A percentile compares a stretch with the other conserved stretches of the same genome.
Evolutionary conservation across 2,329 filamentous ascomycete species (phyloP).

Genomic region (Tolypocladium guangdongense): DNA sequence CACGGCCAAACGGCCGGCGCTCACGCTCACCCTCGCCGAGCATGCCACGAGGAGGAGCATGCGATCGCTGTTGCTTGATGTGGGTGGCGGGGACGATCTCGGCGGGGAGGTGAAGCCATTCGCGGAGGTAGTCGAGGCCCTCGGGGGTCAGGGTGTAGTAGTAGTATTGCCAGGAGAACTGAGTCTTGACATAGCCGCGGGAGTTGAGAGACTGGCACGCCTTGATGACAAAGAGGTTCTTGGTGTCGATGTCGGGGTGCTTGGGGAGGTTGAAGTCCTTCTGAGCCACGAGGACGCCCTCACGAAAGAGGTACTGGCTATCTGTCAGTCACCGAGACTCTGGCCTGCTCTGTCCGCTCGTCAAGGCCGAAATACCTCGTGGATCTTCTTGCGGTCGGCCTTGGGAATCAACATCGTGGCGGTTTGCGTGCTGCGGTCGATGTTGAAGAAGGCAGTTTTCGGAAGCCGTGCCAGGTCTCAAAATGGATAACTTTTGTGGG

Average conservation of each 20-base stretch:
- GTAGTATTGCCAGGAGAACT: constrained; percentile 99
- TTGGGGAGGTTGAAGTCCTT: constrained; percentile 99
- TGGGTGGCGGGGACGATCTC: constrained; percentile 99
- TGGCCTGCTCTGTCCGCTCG: neutral
- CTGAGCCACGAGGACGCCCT: constrained; percentile 89
- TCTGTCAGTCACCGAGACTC: constrained; percentile 12
- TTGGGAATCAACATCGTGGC: constrained; percentile 95
- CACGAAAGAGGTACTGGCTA: constrained; percentile 84
- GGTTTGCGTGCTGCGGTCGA: constrained; percentile 37
- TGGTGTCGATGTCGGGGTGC: constrained; percentile 97
- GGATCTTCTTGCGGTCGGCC: constrained; percentile 99
- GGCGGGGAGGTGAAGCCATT: constrained; percentile 99
- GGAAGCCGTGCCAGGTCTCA: constrained; percentile 25
- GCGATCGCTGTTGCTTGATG: constrained; percentile 99
- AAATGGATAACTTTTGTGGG: constrained; percentile 37
- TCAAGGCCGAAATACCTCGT: constrained; percentile 48
- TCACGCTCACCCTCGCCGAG: constrained; percentile 78
- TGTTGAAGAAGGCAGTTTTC: constrained; percentile 35
- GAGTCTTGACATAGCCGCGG: constrained; percentile 98
- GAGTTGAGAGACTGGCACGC: constrained; percentile 96
- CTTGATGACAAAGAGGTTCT: constrained; percentile 99
- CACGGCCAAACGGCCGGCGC: constrained; percentile 70
- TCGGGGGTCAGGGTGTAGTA: constrained; percentile 99
- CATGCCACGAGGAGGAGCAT: constrained; percentile 97
- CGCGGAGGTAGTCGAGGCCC: constrained; percentile 99